Conservation (phyloP, 1,284 basidiomycete species). For the Trichosporon sp. region DNA sequence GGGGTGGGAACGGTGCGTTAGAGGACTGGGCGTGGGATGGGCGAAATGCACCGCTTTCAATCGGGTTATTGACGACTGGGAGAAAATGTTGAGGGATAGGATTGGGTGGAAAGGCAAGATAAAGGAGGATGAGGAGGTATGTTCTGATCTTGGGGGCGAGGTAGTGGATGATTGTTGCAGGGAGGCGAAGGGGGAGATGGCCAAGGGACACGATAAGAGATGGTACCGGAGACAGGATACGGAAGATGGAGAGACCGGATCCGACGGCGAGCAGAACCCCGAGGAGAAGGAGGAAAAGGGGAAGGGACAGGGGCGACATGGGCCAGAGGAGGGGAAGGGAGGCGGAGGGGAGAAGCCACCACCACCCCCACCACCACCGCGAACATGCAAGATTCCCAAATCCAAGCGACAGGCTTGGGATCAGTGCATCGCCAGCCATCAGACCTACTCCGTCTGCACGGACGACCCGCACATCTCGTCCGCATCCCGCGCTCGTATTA, state of each 20-base stretch:
- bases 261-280: too few species aligned
- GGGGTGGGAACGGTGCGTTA: neutral
- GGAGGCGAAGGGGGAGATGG: neutral
- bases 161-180: neutral
- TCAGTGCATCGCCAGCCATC: neutral
- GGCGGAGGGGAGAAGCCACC: neutral
- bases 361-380: neutral
- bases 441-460: neutral
- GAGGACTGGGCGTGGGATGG: neutral
- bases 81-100: neutral
- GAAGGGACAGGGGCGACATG: too few species aligned
- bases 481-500: neutral
- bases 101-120: neutral
- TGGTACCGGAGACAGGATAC: neutral
- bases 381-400: neutral
- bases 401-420: neutral
- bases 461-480: neutral
- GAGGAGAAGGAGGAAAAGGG: neutral
- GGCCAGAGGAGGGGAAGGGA: neutral
- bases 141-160: neutral
- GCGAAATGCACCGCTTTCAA: neutral
- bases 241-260: too few species aligned
- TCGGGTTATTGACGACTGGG: neutral
- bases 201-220: neutral
- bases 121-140: neutral